Percentiles rank a stretch among this genome's conserved stretches.
Conservation (phyloP, 345 rosid species). For the Crucihimalaya himalaica region DNA sequence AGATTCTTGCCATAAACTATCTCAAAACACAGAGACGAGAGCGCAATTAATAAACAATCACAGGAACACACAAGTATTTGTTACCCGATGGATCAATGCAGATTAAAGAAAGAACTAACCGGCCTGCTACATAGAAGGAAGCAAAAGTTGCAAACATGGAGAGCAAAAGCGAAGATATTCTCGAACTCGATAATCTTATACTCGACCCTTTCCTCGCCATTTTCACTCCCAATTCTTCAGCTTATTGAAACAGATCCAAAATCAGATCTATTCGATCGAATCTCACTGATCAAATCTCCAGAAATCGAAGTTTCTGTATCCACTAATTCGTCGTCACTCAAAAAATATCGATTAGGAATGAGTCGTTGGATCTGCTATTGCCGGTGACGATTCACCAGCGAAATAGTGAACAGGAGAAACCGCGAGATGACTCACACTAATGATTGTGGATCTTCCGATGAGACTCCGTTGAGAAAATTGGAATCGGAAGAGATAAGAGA, state of each 20-base stretch:
- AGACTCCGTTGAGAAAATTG: neutral
- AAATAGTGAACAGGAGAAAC: neutral
- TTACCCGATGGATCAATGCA: neutral
- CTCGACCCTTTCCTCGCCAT: slow-evolving; percentile 59
- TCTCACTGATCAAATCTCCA: neutral
- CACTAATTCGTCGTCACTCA: neutral
- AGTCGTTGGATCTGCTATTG: neutral
- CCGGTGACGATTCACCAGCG: neutral
- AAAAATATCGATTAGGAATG: neutral
- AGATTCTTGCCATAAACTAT: slow-evolving; percentile 89
- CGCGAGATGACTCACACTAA: neutral
- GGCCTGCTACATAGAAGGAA: slow-evolving; percentile 75
- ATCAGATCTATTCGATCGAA: slow-evolving; percentile 23
- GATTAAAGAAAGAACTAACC: slow-evolving; percentile 47
- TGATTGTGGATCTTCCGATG: neutral
- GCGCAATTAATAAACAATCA: neutral
- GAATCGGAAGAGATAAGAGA: neutral
- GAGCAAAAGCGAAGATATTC: slow-evolving; percentile 62
- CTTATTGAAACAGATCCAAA: slow-evolving; percentile 8
- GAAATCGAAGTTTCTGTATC: neutral
- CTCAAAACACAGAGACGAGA: slow-evolving; percentile 21
- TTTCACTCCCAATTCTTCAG: slow-evolving; percentile 15
- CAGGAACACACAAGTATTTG: neutral
- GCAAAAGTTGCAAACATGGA: slow-evolving; percentile 73
- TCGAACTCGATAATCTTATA: slow-evolving; percentile 42